These are phyloP conservation scores for Xylaria curta DNA, from an alignment of 495 filamentous ascomycete genomes.

Conservation along the genomic window DNA sequence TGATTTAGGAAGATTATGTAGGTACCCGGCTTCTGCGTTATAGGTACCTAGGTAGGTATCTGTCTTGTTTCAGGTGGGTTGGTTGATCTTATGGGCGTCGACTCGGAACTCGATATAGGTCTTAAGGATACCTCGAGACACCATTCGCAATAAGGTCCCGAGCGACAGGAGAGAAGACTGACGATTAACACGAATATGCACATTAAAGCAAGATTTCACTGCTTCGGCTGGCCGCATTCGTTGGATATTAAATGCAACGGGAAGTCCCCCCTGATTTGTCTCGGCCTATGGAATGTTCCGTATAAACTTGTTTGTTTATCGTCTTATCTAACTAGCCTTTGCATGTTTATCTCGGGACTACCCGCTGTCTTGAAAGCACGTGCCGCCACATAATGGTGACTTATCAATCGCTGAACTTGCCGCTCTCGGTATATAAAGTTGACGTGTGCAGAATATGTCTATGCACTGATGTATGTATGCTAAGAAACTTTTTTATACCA, in stretches of 20 bases:
- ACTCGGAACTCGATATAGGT: neutral
- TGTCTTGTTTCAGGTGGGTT: too few relatives aligned
- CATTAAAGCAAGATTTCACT: neutral
- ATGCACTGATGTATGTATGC: neutral
- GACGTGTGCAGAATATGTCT: neutral
- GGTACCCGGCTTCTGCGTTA: neutral
- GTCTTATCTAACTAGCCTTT: neutral
- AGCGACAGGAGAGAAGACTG: neutral
- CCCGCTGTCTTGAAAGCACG: conserved; percentile 6
- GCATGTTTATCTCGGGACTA: conserved; percentile 19
- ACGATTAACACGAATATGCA: neutral
- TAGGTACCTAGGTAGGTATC: too few relatives aligned
- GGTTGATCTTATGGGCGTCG: neutral
- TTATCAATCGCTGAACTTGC: neutral
- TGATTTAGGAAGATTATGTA: neutral
- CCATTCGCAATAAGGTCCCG: neutral
- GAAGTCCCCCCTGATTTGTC: neutral
- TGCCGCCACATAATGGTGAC: neutral
- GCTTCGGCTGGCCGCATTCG: neutral
- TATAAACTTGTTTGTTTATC: neutral
- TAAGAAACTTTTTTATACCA: neutral
- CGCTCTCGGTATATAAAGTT: neutral
- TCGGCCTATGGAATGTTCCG: neutral
- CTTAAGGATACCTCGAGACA: neutral
- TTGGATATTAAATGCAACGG: neutral